Evolutionary conservation across 768 basidiomycete species (phyloP).

Genomic region (Suillus clintonianus): DNA sequence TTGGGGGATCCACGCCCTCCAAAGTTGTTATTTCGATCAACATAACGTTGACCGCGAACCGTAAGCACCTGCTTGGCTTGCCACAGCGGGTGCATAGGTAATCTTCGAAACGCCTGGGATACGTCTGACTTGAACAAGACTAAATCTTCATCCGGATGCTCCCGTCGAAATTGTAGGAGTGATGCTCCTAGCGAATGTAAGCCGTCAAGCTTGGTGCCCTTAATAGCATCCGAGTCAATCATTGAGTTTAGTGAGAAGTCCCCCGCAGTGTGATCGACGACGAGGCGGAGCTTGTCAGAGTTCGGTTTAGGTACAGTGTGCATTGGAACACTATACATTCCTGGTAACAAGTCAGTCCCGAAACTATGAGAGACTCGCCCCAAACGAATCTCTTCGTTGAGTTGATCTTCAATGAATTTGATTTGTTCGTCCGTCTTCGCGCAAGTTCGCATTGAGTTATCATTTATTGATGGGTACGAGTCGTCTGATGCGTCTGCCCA

Average conservation of each 20-base stretch:
- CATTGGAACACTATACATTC: slow-evolving; percentile 44
- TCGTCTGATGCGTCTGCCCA: no score
- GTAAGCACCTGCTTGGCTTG: slow-evolving; percentile 38
- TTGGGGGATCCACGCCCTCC: slow-evolving; percentile 19
- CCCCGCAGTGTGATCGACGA: slow-evolving; percentile 43
- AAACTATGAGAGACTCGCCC: slow-evolving; percentile 25
- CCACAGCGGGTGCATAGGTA: slow-evolving; percentile 42
- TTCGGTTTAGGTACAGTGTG: slow-evolving; percentile 46
- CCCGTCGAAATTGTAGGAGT: fast-evolving
- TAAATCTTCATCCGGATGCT: background rate
- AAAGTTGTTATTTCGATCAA: slow-evolving; percentile 28
- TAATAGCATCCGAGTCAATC: slow-evolving; percentile 26
- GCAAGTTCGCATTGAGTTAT: no score
- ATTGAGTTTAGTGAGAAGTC: slow-evolving; percentile 37
- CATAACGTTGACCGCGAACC: slow-evolving; percentile 19
- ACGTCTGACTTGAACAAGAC: slow-evolving; percentile 40
- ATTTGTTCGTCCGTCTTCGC: no score
- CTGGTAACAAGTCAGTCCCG: slow-evolving; percentile 30
- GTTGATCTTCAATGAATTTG: slow-evolving; percentile 27
- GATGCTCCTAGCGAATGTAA: slow-evolving; percentile 32
- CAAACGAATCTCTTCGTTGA: background rate
- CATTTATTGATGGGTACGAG: no score
- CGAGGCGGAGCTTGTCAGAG: slow-evolving; percentile 33
- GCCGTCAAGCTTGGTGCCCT: slow-evolving; percentile 33
- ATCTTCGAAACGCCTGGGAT: slow-evolving; percentile 34